Base-by-base conservation (phyloP, 225 moss, liverwort and hornwort genomes). In the Asterella californica region DNA sequence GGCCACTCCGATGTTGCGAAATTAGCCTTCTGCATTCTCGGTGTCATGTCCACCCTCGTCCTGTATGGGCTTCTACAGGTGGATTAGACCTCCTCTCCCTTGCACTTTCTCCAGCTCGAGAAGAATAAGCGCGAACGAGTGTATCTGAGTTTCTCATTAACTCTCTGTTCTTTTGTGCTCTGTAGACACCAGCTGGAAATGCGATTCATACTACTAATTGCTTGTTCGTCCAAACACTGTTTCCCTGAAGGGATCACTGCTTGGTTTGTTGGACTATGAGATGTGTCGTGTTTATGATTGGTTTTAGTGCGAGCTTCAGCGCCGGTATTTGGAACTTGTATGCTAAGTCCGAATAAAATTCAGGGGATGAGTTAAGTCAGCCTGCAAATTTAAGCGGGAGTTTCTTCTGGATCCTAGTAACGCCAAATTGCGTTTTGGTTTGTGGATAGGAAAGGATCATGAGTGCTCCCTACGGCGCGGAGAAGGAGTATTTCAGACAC, bases 31-130 rank as follows among this genome's bases (percentile, higher is more conserved):
- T 92, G 94, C 84, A 85, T 97, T 21, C 78, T 84, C 76, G 93
- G 94, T 55, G 88, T 97, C 48, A 92, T 94, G 88, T 88, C 91
- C 74, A 94, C 94, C 46, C 92, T 97, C 32, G 88, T 97, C 61
- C 50, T 97, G 6, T 97, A 97, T 69, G 97, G 97, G 3, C 78
- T 92, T 32, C 75, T 97, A 71, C 94, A 97, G 94, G 90, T 87
- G 48, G 27, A 52, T 7, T 75, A 7, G 19, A 74, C 15, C 24
- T 38, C 46, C 15, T 81, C 65, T 59, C 59, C 18, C 15, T 71
- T 45, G 72, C 53, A 69, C 9, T 32, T 19, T 11, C 72, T 69
- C 15, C 45, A 0, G 22, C 45, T 70, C 45, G 57, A 46, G 2
- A 22, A 46, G 6, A 46, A 24, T 19, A 42, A 46, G 2, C 32